Base-by-base conservation (phyloP, 2,329 filamentous ascomycete genomes). In the Rhexocercosporidium sp. region DNA sequence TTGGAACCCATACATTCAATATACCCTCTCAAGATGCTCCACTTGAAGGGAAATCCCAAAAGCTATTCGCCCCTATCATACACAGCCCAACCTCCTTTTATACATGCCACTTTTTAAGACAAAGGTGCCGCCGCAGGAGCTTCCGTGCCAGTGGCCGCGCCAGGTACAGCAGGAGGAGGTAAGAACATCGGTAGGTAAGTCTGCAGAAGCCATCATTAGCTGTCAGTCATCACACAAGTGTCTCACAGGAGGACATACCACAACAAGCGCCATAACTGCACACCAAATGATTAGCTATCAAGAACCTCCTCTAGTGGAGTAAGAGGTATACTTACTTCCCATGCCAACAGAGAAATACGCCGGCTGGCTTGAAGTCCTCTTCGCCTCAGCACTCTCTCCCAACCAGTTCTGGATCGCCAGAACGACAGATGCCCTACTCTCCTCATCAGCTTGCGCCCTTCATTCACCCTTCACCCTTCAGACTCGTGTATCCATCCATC, bases 331-430 rank as follows among this genome's bases (percentile, higher is more conserved):
- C 64, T 75, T 83, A 93, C 91, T 76, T 22, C 92, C 88, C 92
- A 96, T 96, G 79, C 89, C 86, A 65, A 96, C 88, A 65, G 89
- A 89, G 80, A 96, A 90, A 77, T 88, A 89, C 62, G 84, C 87
- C 2, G 94, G 93, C 5, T 92, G 94, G 54, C 84, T 81, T 29
- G 87, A 81, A 67, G 81, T 89, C 78, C 88, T 90, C 80, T 84
- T 86, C 66, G 87, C 79, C 67, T 90, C 88, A 74, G 89, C 85
- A 74, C 89, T 90, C 84, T 94, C 91, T 71, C 89, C 89, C 57
- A 94, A 85, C 91, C 91, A 95, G 78, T 83, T 89, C 82, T 94
- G 90, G 64, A 93, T 79, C 71, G 90, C 87, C 78, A 93, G 90
- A 68, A 93, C 85, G 39, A 94, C 88, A 47, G 92, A 86, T 12